phyloP scores from a whole-genome alignment of 1,139 yeast genomes.

The Ogataea hybrid region DNA sequence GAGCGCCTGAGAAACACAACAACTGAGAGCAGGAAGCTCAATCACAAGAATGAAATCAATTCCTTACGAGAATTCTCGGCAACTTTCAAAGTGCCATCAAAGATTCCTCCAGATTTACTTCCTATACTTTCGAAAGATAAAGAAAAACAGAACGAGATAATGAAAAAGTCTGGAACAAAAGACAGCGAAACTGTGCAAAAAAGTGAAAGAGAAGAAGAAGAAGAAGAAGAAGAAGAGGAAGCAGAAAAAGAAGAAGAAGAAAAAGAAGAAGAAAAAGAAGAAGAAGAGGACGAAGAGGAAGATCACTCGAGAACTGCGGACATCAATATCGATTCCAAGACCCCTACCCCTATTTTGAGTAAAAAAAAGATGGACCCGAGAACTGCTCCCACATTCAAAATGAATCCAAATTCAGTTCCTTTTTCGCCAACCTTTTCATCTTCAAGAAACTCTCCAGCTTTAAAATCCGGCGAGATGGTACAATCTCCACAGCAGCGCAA shows the following conservation, averaged over 20 bases:
- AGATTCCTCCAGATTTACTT: conserved; percentile 71
- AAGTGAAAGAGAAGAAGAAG: too few relatives aligned
- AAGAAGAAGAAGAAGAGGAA: too few relatives aligned
- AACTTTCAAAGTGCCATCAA: conserved; percentile 73
- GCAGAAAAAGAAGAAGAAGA: too few relatives aligned
- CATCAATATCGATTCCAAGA: conserved; percentile 1
- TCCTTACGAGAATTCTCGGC: conserved; percentile 84
- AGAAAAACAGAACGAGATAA: conserved; percentile 59
- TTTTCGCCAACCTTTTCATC: conserved; percentile 53
- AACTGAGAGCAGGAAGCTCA: conserved; percentile 33
- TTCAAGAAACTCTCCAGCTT: conserved; percentile 33
- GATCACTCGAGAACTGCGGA: too few relatives aligned
- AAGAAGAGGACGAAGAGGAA: too few relatives aligned
- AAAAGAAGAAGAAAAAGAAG: too few relatives aligned
- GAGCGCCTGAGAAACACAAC: too few relatives aligned
- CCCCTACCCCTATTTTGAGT: conserved; percentile 20
- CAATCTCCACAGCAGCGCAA: conserved; percentile 18
- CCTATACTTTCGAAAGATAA: conserved; percentile 74
- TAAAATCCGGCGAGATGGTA: conserved; percentile 5
- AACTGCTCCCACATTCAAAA: conserved; percentile 58
- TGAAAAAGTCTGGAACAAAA: conserved; percentile 33
- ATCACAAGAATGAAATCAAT: conserved; percentile 65
- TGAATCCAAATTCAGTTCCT: conserved; percentile 69
- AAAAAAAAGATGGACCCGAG: conserved; percentile 51
- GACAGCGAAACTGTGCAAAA: neutral